A percentile compares a stretch with the other conserved stretches of the same genome.
Evolutionary conservation across 345 rosid genomes (phyloP).

Genomic region (Linum trigynum): DNA sequence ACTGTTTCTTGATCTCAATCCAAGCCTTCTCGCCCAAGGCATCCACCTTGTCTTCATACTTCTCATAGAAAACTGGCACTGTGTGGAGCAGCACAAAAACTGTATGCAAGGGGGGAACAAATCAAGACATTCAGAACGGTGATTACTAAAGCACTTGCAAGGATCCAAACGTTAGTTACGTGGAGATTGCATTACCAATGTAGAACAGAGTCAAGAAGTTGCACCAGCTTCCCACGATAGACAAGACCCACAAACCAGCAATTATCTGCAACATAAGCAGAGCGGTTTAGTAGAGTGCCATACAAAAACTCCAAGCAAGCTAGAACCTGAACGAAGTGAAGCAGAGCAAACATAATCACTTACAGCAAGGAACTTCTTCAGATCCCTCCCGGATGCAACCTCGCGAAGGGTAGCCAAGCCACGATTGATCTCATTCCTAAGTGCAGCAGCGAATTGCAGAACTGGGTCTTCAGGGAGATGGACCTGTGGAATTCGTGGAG

Average conservation of each 20-base stretch:
- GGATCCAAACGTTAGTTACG: neutral
- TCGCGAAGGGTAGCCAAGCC: constrained; percentile 46
- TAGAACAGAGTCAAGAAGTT: constrained; percentile 81
- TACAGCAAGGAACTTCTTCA: constrained; percentile 81
- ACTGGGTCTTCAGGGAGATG: constrained; percentile 53
- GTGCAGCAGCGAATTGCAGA: constrained; percentile 57
- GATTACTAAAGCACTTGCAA: neutral
- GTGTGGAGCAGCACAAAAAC: constrained; percentile 67
- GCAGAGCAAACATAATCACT: constrained; percentile 16
- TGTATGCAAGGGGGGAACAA: constrained; percentile 22
- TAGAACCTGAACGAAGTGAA: neutral
- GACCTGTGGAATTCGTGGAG: constrained; percentile 73
- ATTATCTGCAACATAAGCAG: constrained; percentile 38
- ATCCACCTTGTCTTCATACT: constrained; percentile 75
- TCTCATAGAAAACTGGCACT: constrained; percentile 79
- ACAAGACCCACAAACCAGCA: constrained; percentile 70
- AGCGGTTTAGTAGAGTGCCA: neutral
- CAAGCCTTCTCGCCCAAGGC: constrained; percentile 63
- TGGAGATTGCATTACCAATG: constrained; percentile 41
- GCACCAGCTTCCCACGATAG: constrained; percentile 64
- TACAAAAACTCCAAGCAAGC: neutral
- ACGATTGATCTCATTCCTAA: constrained; percentile 59
- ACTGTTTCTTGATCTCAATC: constrained; percentile 69
- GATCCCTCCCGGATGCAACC: constrained; percentile 83
- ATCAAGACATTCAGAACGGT: neutral